A percentile compares a stretch with the other conserved stretches of the same genome.
phyloP scores from a whole-genome alignment of 192 early-diverging fungal genomes.

The Coemansia umbellata region DNA sequence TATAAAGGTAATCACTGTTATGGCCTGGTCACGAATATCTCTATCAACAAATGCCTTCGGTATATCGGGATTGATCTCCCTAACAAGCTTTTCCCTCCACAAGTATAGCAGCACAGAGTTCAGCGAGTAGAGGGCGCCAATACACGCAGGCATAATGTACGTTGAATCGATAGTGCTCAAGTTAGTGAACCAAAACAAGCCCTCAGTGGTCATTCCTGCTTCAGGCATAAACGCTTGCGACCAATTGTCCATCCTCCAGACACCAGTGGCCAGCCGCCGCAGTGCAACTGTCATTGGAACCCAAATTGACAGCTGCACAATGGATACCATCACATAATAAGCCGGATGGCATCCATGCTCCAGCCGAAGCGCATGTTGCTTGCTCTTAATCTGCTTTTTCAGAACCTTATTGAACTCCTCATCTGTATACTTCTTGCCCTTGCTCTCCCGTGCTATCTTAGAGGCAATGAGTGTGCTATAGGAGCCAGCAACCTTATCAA shows the following conservation, averaged over 20 bases:
- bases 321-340: slow-evolving; percentile 16
- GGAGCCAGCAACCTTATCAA: background rate
- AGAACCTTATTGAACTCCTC: slow-evolving; percentile 5
- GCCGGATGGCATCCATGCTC: slow-evolving; percentile 40
- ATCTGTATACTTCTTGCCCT: background rate
- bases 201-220: slow-evolving; percentile 29
- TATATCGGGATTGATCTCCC: background rate
- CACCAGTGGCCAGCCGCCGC: slow-evolving; percentile 15
- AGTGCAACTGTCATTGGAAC: slow-evolving; percentile 24
- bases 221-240: slow-evolving; percentile 1
- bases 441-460: slow-evolving; percentile 5
- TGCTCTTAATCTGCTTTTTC: background rate
- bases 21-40: background rate
- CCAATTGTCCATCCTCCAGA: background rate
- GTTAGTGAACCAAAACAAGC: slow-evolving; percentile 36
- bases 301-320: slow-evolving; percentile 44
- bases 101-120: background rate
- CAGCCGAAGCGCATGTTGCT: slow-evolving; percentile 28
- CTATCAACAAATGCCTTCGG: background rate
- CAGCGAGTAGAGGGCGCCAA: background rate
- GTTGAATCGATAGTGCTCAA: slow-evolving; percentile 18
- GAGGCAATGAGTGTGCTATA: slow-evolving; percentile 13
- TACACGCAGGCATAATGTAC: slow-evolving; percentile 9
- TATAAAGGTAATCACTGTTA: background rate
- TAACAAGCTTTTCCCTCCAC: background rate